These are phyloP conservation scores for Lippia alba DNA, from an alignment of 305 asterid genomes.

Conservation along the genomic window DNA sequence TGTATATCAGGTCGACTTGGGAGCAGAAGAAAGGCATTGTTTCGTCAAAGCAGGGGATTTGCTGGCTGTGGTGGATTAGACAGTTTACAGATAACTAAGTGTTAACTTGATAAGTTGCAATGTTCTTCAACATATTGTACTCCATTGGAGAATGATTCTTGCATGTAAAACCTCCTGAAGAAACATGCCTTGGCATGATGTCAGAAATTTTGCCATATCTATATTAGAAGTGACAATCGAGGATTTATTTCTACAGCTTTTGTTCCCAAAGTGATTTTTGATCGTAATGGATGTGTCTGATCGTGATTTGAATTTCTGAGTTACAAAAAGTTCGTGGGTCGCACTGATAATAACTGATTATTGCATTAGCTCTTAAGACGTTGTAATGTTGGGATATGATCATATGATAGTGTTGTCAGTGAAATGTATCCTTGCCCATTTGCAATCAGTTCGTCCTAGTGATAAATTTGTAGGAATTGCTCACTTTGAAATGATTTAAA, in stretches of 20 bases:
- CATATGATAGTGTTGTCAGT: too few species aligned
- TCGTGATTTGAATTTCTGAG: too few species aligned
- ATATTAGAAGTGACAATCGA: not conserved
- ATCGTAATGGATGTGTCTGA: too few species aligned
- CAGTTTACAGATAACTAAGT: not conserved
- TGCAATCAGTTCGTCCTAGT: too few species aligned
- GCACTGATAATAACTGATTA: too few species aligned
- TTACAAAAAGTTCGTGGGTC: too few species aligned
- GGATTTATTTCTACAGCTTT: not conserved
- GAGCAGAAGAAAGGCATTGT: constrained; percentile 60
- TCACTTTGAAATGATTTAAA: too few species aligned
- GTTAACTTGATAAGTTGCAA: not conserved
- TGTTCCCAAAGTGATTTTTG: not conserved
- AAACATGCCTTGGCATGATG: not conserved
- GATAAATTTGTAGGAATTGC: too few species aligned
- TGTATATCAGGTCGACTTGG: constrained; percentile 68
- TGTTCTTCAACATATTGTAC: not conserved
- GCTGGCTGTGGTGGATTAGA: constrained; percentile 73
- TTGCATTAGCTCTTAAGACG: too few species aligned
- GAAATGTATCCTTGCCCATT: too few species aligned
- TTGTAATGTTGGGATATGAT: too few species aligned
- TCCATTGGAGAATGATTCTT: not conserved
- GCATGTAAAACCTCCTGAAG: not conserved
- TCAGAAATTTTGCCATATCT: not conserved
- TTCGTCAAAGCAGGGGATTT: constrained; percentile 78